Conservation (phyloP, 345 rosid species). For the Xanthoceras sorbifolium region DNA sequence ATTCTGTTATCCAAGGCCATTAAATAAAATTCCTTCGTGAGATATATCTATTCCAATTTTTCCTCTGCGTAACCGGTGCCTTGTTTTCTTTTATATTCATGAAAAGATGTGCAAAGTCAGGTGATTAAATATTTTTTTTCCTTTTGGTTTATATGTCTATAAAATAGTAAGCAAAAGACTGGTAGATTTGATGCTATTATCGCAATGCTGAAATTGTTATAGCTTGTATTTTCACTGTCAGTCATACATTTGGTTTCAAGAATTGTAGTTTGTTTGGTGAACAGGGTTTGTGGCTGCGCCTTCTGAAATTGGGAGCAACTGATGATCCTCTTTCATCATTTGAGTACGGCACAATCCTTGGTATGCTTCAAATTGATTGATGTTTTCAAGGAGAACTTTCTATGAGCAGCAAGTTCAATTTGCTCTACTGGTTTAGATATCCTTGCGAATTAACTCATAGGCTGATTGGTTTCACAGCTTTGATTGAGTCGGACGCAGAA, state of each 20-base stretch:
- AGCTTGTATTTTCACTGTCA: background rate
- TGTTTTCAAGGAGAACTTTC: slow-evolving; percentile 20
- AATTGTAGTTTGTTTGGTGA: slow-evolving; percentile 23
- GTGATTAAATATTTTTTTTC: background rate
- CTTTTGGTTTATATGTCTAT: background rate
- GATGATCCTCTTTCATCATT: slow-evolving; percentile 99
- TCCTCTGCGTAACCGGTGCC: background rate
- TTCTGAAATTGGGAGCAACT: slow-evolving; percentile 79
- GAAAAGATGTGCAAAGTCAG: background rate
- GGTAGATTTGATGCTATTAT: slow-evolving; percentile 14
- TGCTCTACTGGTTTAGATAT: slow-evolving; percentile 7
- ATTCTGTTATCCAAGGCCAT: slow-evolving; percentile 5
- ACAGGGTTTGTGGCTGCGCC: slow-evolving; percentile 97
- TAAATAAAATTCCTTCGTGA: background rate
- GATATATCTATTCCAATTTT: background rate
- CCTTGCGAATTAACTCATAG: slow-evolving; percentile 18
- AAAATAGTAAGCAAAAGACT: background rate
- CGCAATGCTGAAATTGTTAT: slow-evolving; percentile 3
- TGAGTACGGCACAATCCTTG: slow-evolving; percentile 96
- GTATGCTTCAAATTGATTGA: slow-evolving; percentile 41
- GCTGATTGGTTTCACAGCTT: slow-evolving; percentile 58
- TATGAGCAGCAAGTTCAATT: slow-evolving; percentile 18
- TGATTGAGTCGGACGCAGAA: slow-evolving; percentile 99
- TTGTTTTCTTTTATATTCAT: background rate
- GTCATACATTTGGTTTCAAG: slow-evolving; percentile 6